These are phyloP conservation scores for Paracorniculantispora psalliotae DNA, from an alignment of 2,329 filamentous ascomycete genomes.

Conservation along the genomic window DNA sequence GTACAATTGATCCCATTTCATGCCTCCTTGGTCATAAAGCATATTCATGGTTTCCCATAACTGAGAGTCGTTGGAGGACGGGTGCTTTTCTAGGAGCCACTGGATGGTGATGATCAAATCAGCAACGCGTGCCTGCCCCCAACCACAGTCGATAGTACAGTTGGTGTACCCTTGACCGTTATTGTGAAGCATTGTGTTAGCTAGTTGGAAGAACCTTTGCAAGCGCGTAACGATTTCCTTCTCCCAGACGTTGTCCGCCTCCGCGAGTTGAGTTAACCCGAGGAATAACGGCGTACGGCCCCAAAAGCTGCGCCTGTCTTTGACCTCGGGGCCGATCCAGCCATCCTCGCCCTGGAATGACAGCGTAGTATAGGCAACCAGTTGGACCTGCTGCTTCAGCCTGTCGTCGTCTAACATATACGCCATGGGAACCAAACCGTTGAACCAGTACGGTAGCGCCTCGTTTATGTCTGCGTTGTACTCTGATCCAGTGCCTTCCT, in stretches of 20 bases:
- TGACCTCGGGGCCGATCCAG: conserved; percentile 43
- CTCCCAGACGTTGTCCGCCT: conserved; percentile 25
- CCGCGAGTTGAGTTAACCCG: conserved; percentile 28
- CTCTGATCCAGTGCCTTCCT: conserved; percentile 33
- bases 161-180: conserved; percentile 46
- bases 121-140: conserved; percentile 31
- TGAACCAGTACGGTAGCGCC: conserved; percentile 56
- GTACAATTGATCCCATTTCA: conserved; percentile 27
- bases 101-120: conserved; percentile 36
- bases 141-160: conserved; percentile 30
- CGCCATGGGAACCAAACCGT: conserved; percentile 52
- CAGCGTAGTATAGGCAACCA: conserved; percentile 35
- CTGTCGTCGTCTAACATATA: conserved; percentile 41
- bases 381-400: conserved; percentile 40
- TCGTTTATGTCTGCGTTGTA: conserved; percentile 55
- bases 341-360: conserved; percentile 40
- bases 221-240: conserved; percentile 17
- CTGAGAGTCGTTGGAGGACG: conserved; percentile 21
- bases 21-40: conserved; percentile 27
- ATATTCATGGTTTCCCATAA: conserved; percentile 38
- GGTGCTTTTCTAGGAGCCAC: conserved; percentile 34
- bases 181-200: conserved; percentile 51
- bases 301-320: conserved; percentile 26
- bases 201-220: conserved; percentile 32
- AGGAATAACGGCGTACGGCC: conserved; percentile 28